Evolutionary conservation across 2,329 filamentous ascomycete species (phyloP).

Genomic region (Fusarium sp.): DNA sequence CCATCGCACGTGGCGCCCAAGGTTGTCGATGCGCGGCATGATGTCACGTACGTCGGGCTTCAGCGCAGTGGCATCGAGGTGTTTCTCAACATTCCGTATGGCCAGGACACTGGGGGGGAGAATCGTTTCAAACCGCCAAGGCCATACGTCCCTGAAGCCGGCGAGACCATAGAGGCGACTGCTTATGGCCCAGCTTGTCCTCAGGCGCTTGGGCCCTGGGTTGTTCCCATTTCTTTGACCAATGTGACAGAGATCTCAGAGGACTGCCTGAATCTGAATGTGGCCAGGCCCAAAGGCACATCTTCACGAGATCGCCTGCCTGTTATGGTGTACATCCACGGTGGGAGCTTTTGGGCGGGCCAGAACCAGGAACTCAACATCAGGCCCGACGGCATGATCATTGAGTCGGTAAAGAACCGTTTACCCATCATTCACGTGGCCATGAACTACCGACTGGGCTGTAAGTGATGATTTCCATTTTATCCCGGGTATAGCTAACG

Average conservation of each 20-base stretch:
- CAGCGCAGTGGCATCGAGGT: not conserved
- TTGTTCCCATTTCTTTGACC: not conserved
- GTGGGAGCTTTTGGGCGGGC: not conserved
- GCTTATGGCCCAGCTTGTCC: not conserved
- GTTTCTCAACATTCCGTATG: not conserved
- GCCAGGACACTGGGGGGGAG: not conserved
- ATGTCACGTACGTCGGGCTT: not conserved
- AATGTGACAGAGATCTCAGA: not conserved
- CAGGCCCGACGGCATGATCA: not conserved
- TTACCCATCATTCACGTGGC: not conserved
- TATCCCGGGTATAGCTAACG: no score
- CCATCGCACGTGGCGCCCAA: not conserved
- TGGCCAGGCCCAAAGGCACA: not conserved
- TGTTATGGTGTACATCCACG: not conserved
- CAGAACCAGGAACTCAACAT: not conserved
- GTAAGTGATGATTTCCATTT: not conserved
- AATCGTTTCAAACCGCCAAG: not conserved
- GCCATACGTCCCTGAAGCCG: not conserved
- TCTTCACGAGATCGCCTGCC: not conserved
- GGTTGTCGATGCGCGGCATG: not conserved
- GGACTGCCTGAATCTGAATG: not conserved
- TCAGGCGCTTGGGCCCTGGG: not conserved
- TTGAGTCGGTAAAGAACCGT: not conserved
- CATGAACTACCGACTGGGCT: not conserved
- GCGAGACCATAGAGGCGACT: not conserved